phyloP scores from a whole-genome alignment of 805 yeast species.

The Teunomyces tritomae region DNA sequence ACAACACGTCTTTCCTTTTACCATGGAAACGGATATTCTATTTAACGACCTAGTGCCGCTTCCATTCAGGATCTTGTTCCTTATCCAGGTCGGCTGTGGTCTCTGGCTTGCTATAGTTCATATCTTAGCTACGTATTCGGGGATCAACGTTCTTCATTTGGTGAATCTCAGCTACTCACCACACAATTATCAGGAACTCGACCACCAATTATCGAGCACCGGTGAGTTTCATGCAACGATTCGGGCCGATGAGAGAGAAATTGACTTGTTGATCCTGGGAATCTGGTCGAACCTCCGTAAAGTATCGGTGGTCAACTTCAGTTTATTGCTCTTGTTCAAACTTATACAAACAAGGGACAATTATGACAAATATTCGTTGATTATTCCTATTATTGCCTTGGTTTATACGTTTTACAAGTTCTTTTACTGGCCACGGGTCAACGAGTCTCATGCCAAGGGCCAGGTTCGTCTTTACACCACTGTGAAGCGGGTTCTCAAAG shows the following conservation, averaged over 20 bases:
- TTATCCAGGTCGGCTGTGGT: conserved; percentile 49
- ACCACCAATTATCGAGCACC: conserved; percentile 12
- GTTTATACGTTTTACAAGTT: conserved; percentile 17
- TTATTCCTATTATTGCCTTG: conserved; percentile 32
- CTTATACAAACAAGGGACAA: conserved; percentile 3
- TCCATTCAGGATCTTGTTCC: conserved; percentile 45
- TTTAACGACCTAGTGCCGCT: conserved; percentile 29
- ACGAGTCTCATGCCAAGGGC: conserved; percentile 31
- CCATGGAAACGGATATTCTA: conserved; percentile 2
- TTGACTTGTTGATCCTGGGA: conserved; percentile 29
- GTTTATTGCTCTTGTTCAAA: conserved; percentile 22
- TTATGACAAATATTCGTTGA: not conserved
- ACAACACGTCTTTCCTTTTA: conserved; percentile 1
- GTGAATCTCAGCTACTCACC: conserved; percentile 40
- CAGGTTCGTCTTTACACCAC: conserved; percentile 47
- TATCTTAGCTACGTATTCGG: conserved; percentile 30
- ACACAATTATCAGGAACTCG: conserved; percentile 32
- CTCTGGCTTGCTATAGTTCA: conserved; percentile 51
- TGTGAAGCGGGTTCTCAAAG: conserved; percentile 50
- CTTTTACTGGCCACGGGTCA: conserved; percentile 28
- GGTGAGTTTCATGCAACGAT: conserved; percentile 35
- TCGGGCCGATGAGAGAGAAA: conserved; percentile 31
- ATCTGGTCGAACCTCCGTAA: conserved; percentile 31
- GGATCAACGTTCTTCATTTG: conserved; percentile 46
- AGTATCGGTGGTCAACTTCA: conserved; percentile 21